Percentiles rank a stretch among this genome's conserved stretches.
Conservation (phyloP, 306 rosid species). For the Cicer arietinum region DNA sequence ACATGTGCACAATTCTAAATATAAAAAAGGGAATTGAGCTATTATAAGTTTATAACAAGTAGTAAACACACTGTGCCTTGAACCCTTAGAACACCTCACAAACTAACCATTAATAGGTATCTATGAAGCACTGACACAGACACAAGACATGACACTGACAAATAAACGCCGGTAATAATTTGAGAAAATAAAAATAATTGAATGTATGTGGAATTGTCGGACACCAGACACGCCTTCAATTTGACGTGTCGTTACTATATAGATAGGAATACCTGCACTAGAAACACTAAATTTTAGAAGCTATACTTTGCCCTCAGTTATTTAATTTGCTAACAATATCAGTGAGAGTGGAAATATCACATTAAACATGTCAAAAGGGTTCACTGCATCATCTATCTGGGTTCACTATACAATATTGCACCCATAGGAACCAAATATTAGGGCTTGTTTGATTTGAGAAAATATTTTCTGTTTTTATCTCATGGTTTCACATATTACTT, state of each 20-base stretch:
- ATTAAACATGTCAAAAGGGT: conserved; percentile 10
- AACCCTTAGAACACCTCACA: conserved; percentile 15
- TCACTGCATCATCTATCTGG: conserved; percentile 18
- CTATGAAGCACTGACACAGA: too few species aligned
- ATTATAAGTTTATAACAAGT: not conserved
- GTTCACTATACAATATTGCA: conserved; percentile 19
- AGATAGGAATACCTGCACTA: not conserved
- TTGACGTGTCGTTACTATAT: too few species aligned
- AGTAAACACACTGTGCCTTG: not conserved
- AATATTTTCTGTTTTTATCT: not conserved
- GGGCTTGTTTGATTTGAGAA: not conserved
- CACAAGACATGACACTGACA: too few species aligned
- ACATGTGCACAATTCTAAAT: conserved; percentile 4
- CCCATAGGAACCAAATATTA: conserved; percentile 10
- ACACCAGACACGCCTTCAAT: too few species aligned
- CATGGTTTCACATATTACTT: too few species aligned
- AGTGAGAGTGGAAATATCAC: not conserved
- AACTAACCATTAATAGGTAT: not conserved
- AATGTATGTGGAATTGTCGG: too few species aligned
- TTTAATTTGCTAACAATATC: not conserved
- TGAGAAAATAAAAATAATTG: too few species aligned
- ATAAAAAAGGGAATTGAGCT: not conserved
- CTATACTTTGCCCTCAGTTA: not conserved
- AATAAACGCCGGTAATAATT: too few species aligned
- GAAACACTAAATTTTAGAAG: conserved; percentile 8